A percentile compares a stretch with the other conserved stretches of the same genome.
phyloP scores from a whole-genome alignment of 1,284 basidiomycete genomes.

The Ceratobasidium sp. region DNA sequence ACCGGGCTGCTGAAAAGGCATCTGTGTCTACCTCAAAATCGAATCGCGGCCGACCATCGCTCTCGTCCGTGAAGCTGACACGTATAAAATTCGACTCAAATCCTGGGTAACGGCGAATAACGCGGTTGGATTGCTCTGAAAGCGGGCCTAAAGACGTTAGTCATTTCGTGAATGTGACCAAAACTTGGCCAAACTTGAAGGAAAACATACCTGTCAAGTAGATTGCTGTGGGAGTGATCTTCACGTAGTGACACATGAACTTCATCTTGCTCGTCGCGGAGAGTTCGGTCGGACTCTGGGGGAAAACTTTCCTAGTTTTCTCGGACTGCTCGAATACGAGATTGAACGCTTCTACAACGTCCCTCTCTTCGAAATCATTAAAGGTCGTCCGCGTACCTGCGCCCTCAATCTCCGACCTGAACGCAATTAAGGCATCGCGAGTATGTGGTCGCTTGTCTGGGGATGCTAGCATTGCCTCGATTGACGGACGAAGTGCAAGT shows the following conservation, averaged over 20 bases:
- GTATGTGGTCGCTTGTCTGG: background rate
- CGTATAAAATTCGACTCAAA: constrained; percentile 48
- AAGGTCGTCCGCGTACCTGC: constrained; percentile 9
- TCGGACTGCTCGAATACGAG: background rate
- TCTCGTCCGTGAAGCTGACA: constrained; percentile 48
- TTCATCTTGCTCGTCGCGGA: constrained; percentile 7
- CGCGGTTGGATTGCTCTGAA: constrained; percentile 47
- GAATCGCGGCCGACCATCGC: constrained; percentile 33
- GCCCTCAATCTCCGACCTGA: constrained; percentile 31
- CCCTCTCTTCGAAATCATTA: constrained; percentile 29
- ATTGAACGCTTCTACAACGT: constrained; percentile 13
- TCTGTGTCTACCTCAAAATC: constrained; percentile 47
- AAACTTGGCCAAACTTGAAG: too few relatives aligned
- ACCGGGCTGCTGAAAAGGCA: constrained; percentile 37
- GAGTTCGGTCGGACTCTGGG: too few relatives aligned
- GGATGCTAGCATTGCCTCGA: background rate
- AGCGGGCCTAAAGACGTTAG: constrained; percentile 38
- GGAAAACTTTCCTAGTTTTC: background rate
- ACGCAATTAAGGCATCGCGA: constrained; percentile 25
- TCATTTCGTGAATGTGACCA: background rate
- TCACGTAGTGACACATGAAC: constrained; percentile 41
- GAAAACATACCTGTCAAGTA: constrained; percentile 31
- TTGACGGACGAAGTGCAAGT: constrained; percentile 9
- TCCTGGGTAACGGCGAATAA: constrained; percentile 42
- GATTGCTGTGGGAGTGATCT: constrained; percentile 45